A percentile compares a stretch with the other conserved stretches of the same genome.
Evolutionary conservation across 768 basidiomycete species (phyloP).

Genomic region (Suillus americanus): DNA sequence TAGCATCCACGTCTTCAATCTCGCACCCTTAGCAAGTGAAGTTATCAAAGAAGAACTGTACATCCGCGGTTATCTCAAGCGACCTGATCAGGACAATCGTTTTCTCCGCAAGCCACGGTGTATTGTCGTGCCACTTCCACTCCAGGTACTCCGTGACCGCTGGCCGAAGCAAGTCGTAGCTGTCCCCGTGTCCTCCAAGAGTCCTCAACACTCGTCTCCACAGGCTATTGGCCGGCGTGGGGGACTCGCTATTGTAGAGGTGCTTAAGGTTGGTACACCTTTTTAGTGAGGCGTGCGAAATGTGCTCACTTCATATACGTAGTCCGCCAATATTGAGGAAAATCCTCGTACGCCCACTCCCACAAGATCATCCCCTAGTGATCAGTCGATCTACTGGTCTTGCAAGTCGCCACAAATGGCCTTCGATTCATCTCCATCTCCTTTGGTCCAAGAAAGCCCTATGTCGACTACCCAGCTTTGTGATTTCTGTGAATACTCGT

Average conservation of each 20-base stretch:
- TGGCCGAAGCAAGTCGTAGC: neutral
- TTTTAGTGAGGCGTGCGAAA: too few relatives aligned
- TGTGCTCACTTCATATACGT: neutral
- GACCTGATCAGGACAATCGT: slow-evolving; percentile 9
- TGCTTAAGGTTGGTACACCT: slow-evolving; percentile 7
- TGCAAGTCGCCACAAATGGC: slow-evolving; percentile 12
- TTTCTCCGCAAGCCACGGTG: too few relatives aligned
- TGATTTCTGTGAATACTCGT: slow-evolving; percentile 32
- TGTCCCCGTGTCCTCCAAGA: neutral
- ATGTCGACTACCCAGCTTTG: slow-evolving; percentile 15
- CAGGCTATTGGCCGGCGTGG: slow-evolving; percentile 20
- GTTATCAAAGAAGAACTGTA: slow-evolving; percentile 29
- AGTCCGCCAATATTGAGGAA: neutral
- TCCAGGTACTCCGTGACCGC: neutral
- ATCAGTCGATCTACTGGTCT: slow-evolving; percentile 10
- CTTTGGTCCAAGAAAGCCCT: slow-evolving; percentile 7
- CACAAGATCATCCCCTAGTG: slow-evolving; percentile 4
- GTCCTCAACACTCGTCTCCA: slow-evolving; percentile 9
- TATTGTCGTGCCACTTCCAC: neutral
- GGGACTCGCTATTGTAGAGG: slow-evolving; percentile 18
- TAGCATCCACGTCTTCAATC: slow-evolving; percentile 12
- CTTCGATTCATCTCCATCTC: neutral
- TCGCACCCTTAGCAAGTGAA: slow-evolving; percentile 29
- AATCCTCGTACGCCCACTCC: neutral
- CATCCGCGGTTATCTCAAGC: slow-evolving; percentile 24